Percentiles rank a stretch among this genome's conserved stretches.
Conservation (phyloP, 2,329 filamentous ascomycete genomes). For the Fusarium albidum region DNA sequence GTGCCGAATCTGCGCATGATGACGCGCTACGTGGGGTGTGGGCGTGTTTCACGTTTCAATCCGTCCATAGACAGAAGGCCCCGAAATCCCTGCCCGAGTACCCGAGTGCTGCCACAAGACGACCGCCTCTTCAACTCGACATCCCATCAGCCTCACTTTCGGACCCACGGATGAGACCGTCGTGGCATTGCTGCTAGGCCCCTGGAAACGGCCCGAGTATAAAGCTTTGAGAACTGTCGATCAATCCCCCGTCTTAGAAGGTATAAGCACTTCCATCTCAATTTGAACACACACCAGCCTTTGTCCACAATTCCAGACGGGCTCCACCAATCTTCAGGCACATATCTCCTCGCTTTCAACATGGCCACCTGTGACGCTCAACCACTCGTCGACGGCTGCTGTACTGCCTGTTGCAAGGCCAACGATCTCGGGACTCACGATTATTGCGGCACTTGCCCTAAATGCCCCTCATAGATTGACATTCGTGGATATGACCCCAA, state of each 20-base stretch:
- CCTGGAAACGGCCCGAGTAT: conserved; percentile 32
- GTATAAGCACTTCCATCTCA: conserved; percentile 15
- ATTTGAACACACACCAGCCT: background rate
- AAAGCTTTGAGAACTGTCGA: conserved; percentile 31
- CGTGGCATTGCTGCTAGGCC: conserved; percentile 27
- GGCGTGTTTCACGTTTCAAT: conserved; percentile 38
- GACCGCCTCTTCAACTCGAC: conserved; percentile 10
- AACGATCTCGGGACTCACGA: conserved; percentile 44
- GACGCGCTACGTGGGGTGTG: conserved; percentile 31
- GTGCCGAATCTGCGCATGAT: conserved; percentile 22
- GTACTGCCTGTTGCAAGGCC: conserved; percentile 43
- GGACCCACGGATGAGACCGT: conserved; percentile 24
- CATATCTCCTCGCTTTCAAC: background rate
- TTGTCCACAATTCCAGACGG: conserved; percentile 1
- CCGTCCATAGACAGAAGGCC: conserved; percentile 30
- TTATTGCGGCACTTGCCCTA: conserved; percentile 44
- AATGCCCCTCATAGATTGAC: conserved; percentile 33
- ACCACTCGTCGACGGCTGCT: conserved; percentile 37
- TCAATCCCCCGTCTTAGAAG: conserved; percentile 12
- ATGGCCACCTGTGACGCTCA: conserved; percentile 33
- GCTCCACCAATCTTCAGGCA: background rate
- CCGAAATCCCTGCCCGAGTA: conserved; percentile 21
- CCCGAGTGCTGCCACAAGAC: conserved; percentile 22
- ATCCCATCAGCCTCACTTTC: conserved; percentile 37
- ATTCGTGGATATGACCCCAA: background rate